A percentile compares a stretch with the other conserved stretches of the same genome.
Evolutionary conservation across 352 stramenopile species (phyloP).

Genomic region (Phytophthora ramorum): DNA sequence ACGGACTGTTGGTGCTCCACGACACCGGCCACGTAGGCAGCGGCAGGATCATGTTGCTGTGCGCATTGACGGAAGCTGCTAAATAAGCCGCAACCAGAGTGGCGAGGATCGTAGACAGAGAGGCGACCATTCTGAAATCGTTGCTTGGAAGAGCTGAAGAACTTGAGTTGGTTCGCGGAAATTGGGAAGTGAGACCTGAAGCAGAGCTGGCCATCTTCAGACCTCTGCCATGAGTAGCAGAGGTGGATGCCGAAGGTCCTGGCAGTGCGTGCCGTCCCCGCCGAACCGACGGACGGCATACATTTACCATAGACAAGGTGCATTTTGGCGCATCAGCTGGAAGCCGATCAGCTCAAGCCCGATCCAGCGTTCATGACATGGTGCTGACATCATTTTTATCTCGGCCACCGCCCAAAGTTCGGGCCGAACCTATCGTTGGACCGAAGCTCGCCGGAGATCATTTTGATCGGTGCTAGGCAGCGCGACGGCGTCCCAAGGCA

Average conservation of each 20-base stretch:
- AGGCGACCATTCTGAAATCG: slow-evolving; percentile 15
- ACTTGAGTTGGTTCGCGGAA: slow-evolving; percentile 20
- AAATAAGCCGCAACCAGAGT: slow-evolving; percentile 14
- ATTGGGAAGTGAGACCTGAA: slow-evolving; percentile 28
- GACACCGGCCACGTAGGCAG: slow-evolving; percentile 36
- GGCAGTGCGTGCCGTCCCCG: neutral
- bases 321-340: slow-evolving; percentile 35
- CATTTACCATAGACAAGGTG: slow-evolving; percentile 9
- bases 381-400: slow-evolving; percentile 18
- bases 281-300: slow-evolving; percentile 8
- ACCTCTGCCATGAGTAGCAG: too few species aligned
- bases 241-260: neutral
- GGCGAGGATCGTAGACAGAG: slow-evolving; percentile 13
- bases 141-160: neutral
- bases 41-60: slow-evolving; percentile 44
- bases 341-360: slow-evolving; percentile 21
- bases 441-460: neutral
- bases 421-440: too few species aligned
- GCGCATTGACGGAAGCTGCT: slow-evolving; percentile 14
- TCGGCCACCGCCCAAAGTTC: neutral
- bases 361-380: slow-evolving; percentile 11
- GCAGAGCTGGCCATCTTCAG: neutral
- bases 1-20: slow-evolving; percentile 44
- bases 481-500: neutral
- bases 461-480: neutral